Percentiles rank a stretch among this genome's conserved stretches.
These are phyloP conservation scores for Lachancea kluyveri DNA, from an alignment of 805 yeast species.

Conservation along the genomic window DNA sequence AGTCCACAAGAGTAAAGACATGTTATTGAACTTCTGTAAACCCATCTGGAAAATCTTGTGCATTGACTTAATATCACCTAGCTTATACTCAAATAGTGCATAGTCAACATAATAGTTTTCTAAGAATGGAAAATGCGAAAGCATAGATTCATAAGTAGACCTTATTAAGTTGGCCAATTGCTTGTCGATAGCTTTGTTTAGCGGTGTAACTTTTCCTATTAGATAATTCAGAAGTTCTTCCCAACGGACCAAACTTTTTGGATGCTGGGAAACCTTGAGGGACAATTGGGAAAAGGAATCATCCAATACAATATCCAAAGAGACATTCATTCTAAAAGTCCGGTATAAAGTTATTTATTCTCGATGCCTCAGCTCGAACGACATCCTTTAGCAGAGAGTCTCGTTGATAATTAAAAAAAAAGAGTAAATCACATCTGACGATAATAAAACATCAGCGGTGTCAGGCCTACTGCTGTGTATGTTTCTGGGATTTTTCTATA, in stretches of 20 bases:
- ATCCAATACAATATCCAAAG: slow-evolving; percentile 9
- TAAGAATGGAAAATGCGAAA: slow-evolving; percentile 26
- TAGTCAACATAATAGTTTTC: slow-evolving; percentile 32
- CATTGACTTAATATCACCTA: slow-evolving; percentile 23
- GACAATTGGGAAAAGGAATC: slow-evolving; percentile 22
- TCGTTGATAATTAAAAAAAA: no score
- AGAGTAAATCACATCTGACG: no score
- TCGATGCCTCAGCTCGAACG: no score
- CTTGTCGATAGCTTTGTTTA: slow-evolving; percentile 21
- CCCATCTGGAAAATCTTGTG: slow-evolving; percentile 23
- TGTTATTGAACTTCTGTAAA: slow-evolving; percentile 19
- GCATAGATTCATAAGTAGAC: slow-evolving; percentile 25
- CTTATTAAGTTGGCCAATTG: slow-evolving; percentile 15
- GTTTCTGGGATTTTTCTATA: no score
- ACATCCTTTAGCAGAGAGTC: no score
- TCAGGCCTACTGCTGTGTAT: no score
- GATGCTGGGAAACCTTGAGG: slow-evolving; percentile 22
- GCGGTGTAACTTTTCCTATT: slow-evolving; percentile 19
- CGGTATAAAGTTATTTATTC: no score
- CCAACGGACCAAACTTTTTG: slow-evolving; percentile 26
- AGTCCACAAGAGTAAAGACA: slow-evolving; percentile 29
- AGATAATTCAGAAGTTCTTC: slow-evolving; percentile 26
- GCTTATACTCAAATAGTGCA: slow-evolving; percentile 29
- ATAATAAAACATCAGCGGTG: no score
- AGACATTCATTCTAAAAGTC: slow-evolving; percentile 6